These are phyloP conservation scores for Microthyrium microscopicum DNA, from an alignment of 2,329 filamentous ascomycete species.

Conservation along the genomic window DNA sequence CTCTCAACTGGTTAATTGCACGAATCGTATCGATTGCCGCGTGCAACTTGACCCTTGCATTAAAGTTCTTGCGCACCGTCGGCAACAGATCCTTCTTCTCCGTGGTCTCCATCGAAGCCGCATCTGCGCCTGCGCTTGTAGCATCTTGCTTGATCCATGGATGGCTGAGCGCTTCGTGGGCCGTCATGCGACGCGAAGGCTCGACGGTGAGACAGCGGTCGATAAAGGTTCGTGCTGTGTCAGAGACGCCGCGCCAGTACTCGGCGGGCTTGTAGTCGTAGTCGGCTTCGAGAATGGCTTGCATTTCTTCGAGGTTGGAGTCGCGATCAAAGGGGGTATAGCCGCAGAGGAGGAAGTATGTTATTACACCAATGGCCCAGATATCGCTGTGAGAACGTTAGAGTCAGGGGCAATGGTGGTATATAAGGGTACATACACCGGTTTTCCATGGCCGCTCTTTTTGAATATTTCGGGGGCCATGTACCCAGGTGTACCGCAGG, in stretches of 20 bases:
- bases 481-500: slow-evolving; percentile 93
- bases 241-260: slow-evolving; percentile 91
- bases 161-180: slow-evolving; percentile 56
- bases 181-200: slow-evolving; percentile 71
- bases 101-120: no score
- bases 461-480: slow-evolving; percentile 99
- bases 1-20: slow-evolving; percentile 50
- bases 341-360: slow-evolving; percentile 93
- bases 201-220: slow-evolving; percentile 82
- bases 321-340: slow-evolving; percentile 98
- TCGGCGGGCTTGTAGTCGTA: slow-evolving; percentile 89
- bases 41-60: slow-evolving; percentile 46
- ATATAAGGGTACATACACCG: slow-evolving; percentile 41
- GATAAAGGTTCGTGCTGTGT: slow-evolving; percentile 77
- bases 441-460: slow-evolving; percentile 94
- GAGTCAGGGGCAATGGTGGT: slow-evolving; percentile 1
- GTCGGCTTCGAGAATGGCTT: slow-evolving; percentile 90
- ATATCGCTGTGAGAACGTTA: slow-evolving; percentile 44
- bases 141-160: slow-evolving; percentile 43
- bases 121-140: slow-evolving; percentile 15
- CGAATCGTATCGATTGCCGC: slow-evolving; percentile 52
- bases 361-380: slow-evolving; percentile 97
- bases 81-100: slow-evolving; percentile 40
- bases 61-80: slow-evolving; percentile 55
- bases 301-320: slow-evolving; percentile 97